Conservation (phyloP, 208 protist species). For the Leishmania martiniquensis region DNA sequence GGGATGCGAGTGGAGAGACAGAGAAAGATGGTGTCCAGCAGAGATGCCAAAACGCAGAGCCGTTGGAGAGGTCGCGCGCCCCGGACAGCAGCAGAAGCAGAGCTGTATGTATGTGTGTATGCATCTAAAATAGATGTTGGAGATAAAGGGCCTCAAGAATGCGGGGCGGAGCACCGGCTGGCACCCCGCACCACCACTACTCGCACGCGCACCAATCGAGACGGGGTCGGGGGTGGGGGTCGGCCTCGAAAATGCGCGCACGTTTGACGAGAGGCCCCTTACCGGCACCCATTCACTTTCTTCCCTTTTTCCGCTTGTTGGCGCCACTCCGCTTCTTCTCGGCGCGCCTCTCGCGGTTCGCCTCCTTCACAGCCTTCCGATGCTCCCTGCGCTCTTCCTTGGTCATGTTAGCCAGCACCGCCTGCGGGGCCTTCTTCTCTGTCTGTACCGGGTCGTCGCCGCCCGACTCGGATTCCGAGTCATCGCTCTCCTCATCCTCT, state of each 20-base stretch:
- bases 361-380: slow-evolving; percentile 80
- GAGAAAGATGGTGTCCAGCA: too few relatives aligned
- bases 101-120: too few relatives aligned
- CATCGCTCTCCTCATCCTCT: slow-evolving; percentile 15
- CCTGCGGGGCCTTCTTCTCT: slow-evolving; percentile 7
- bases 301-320: slow-evolving; percentile 48
- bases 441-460: slow-evolving; percentile 15
- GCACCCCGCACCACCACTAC: not conserved
- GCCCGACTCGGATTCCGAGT: slow-evolving; percentile 14
- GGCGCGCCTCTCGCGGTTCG: slow-evolving; percentile 65
- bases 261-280: not conserved
- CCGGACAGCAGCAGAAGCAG: slow-evolving; percentile 1
- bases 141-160: not conserved
- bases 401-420: slow-evolving; percentile 78
- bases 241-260: not conserved
- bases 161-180: slow-evolving; percentile 6
- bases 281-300: slow-evolving; percentile 4
- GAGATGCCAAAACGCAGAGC: not conserved
- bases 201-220: not conserved
- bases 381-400: slow-evolving; percentile 86
- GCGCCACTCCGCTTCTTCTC: slow-evolving; percentile 77
- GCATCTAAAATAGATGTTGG: not conserved
- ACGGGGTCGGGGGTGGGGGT: not conserved
- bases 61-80: not conserved
- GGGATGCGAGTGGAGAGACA: too few relatives aligned